A percentile compares a stretch with the other conserved stretches of the same genome.
These are phyloP conservation scores for Starmerella sirachaensis DNA, from an alignment of 805 yeast species.

Conservation along the genomic window DNA sequence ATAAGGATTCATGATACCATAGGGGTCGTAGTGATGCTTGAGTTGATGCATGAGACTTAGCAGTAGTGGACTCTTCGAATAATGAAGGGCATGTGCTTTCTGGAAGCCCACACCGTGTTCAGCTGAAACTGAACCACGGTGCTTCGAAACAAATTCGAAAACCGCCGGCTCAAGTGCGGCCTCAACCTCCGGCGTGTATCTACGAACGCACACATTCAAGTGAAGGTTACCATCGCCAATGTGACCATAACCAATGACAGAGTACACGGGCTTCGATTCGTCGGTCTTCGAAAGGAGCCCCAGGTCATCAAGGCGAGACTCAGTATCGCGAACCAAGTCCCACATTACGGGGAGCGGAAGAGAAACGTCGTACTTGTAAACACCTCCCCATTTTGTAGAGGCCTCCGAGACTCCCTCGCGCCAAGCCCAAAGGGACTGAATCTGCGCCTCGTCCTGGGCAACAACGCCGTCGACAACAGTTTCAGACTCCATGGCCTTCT, in stretches of 20 bases:
- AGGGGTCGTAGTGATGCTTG: slow-evolving; percentile 79
- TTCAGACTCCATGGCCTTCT: slow-evolving; percentile 71
- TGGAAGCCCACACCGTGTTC: slow-evolving; percentile 98
- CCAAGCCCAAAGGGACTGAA: slow-evolving; percentile 82
- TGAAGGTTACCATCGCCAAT: slow-evolving; percentile 96
- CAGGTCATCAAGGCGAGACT: slow-evolving; percentile 43
- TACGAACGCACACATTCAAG: slow-evolving; percentile 80
- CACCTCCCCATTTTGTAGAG: slow-evolving; percentile 76
- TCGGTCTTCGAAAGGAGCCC: slow-evolving; percentile 54
- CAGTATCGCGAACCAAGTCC: slow-evolving; percentile 68
- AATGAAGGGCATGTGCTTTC: slow-evolving; percentile 78
- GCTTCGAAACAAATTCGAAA: slow-evolving; percentile 64
- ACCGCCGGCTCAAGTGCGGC: slow-evolving; percentile 81
- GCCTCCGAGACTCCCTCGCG: slow-evolving; percentile 92
- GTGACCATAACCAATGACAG: slow-evolving; percentile 95
- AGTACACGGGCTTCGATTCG: slow-evolving; percentile 56
- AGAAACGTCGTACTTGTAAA: slow-evolving; percentile 93
- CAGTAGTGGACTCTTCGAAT: slow-evolving; percentile 65
- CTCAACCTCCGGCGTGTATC: slow-evolving; percentile 70
- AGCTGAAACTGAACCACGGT: slow-evolving; percentile 81
- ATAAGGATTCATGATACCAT: slow-evolving; percentile 86
- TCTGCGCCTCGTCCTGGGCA: slow-evolving; percentile 88
- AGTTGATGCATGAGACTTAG: slow-evolving; percentile 64
- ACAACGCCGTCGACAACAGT: slow-evolving; percentile 85
- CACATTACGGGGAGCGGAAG: slow-evolving; percentile 74